Percentiles rank a stretch among this genome's conserved stretches.
Evolutionary conservation across 208 protist genomes (phyloP).

Genomic region (Strigomonas galati): DNA sequence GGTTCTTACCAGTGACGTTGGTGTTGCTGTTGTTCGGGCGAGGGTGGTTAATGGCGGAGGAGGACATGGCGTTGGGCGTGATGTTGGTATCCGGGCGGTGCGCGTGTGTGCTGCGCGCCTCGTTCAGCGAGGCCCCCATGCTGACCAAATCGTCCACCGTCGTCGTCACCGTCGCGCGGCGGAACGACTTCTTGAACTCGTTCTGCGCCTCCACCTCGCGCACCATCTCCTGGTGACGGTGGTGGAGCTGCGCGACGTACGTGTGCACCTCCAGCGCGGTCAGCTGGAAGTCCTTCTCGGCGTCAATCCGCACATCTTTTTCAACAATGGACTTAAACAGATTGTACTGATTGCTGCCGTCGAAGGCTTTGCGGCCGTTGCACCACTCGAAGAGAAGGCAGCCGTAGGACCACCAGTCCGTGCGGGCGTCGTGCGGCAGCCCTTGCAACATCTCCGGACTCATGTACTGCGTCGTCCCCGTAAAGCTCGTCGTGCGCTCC

Average conservation of each 20-base stretch:
- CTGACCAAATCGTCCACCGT: neutral
- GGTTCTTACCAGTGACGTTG: no score
- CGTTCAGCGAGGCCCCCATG: neutral
- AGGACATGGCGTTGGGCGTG: neutral
- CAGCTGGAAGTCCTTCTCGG: slow-evolving; percentile 58
- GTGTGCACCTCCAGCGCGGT: slow-evolving; percentile 70
- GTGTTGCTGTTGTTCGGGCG: neutral
- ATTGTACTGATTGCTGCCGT: slow-evolving; percentile 53
- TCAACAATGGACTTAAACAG: slow-evolving; percentile 77
- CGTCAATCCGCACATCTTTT: slow-evolving; percentile 47
- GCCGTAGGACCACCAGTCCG: slow-evolving; percentile 96
- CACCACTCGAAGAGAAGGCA: slow-evolving; percentile 95
- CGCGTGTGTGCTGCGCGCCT: neutral
- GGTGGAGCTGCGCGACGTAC: slow-evolving; percentile 60
- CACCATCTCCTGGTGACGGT: slow-evolving; percentile 40
- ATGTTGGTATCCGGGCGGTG: neutral
- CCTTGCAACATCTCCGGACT: slow-evolving; percentile 91
- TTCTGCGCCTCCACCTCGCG: slow-evolving; percentile 9
- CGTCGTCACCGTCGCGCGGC: neutral
- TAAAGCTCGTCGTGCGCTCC: slow-evolving; percentile 80
- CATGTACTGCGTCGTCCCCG: slow-evolving; percentile 94
- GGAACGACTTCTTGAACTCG: neutral
- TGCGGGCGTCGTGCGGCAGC: slow-evolving; percentile 79
- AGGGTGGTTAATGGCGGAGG: neutral
- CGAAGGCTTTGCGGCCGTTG: slow-evolving; percentile 83